Percentiles rank a stretch among this genome's conserved stretches.
Conservation (phyloP, 2,329 filamentous ascomycete genomes). For the Aureobasidium lini region DNA sequence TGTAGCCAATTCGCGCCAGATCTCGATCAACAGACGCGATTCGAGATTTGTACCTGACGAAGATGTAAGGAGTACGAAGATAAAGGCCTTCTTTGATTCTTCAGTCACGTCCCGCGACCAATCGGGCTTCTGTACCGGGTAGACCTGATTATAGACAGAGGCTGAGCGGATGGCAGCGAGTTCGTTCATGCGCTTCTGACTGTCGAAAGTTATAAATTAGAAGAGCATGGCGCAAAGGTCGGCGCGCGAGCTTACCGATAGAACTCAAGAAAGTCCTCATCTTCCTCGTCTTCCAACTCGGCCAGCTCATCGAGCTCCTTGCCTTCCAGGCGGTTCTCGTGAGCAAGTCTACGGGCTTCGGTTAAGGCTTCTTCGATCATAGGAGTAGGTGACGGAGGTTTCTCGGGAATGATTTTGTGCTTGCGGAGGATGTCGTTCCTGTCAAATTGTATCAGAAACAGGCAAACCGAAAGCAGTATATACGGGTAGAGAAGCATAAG, state of each 20-base stretch:
- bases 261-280: slow-evolving; percentile 80
- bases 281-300: slow-evolving; percentile 90
- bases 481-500: background rate
- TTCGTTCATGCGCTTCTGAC: slow-evolving; percentile 77
- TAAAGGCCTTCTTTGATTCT: slow-evolving; percentile 61
- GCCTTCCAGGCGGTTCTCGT: slow-evolving; percentile 88
- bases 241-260: slow-evolving; percentile 52
- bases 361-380: slow-evolving; percentile 91
- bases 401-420: slow-evolving; percentile 95
- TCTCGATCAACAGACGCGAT: slow-evolving; percentile 71
- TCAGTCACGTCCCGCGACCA: slow-evolving; percentile 89
- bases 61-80: slow-evolving; percentile 75
- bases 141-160: slow-evolving; percentile 80
- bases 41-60: slow-evolving; percentile 73
- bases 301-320: slow-evolving; percentile 92
- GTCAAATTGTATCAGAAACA: background rate
- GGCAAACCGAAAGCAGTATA: background rate
- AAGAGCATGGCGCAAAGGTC: slow-evolving; percentile 21
- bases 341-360: slow-evolving; percentile 72
- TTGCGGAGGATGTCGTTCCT: slow-evolving; percentile 99
- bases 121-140: slow-evolving; percentile 89
- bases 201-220: background rate
- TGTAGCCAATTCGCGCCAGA: slow-evolving; percentile 75
- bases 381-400: slow-evolving; percentile 87
- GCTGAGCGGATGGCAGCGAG: slow-evolving; percentile 67